A percentile compares a stretch with the other conserved stretches of the same genome.
phyloP scores from a whole-genome alignment of 208 protist genomes.

The Hexamita inflata region DNA sequence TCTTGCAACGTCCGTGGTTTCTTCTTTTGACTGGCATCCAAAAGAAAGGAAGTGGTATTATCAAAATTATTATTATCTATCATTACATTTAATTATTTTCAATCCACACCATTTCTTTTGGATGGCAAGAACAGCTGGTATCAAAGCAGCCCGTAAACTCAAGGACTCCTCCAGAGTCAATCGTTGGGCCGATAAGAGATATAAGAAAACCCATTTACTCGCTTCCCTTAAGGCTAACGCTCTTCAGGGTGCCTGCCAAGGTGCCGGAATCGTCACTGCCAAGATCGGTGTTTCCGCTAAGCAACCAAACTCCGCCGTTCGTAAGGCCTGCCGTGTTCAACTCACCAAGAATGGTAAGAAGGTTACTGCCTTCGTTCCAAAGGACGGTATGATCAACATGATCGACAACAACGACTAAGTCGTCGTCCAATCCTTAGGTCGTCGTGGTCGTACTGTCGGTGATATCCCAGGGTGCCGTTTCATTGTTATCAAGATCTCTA shows the following conservation, averaged over 20 bases:
- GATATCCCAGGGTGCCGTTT: slow-evolving; percentile 98
- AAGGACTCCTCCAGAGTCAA: slow-evolving; percentile 66
- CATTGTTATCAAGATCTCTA: slow-evolving; percentile 93
- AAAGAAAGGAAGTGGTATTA: too few species aligned
- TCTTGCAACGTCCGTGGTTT: slow-evolving; percentile 58
- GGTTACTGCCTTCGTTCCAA: slow-evolving; percentile 96
- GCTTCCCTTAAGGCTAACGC: slow-evolving; percentile 83
- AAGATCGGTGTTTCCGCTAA: slow-evolving; percentile 98
- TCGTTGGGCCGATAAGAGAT: slow-evolving; percentile 87
- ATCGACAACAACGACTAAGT: slow-evolving; percentile 97
- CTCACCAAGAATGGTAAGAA: slow-evolving; percentile 99
- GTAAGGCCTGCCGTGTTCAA: slow-evolving; percentile 98
- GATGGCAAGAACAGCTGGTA: slow-evolving; percentile 52
- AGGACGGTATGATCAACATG: slow-evolving; percentile 95
- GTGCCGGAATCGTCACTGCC: slow-evolving; percentile 94
- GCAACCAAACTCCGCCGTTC: slow-evolving; percentile 99
- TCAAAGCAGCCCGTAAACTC: slow-evolving; percentile 87
- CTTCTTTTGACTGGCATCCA: slow-evolving; percentile 63
- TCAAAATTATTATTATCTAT: too few species aligned
- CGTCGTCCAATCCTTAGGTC: slow-evolving; percentile 92
- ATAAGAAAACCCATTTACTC: slow-evolving; percentile 85
- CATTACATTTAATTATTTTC: too few species aligned
- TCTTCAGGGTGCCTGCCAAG: slow-evolving; percentile 88
- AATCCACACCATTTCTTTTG: too few species aligned
- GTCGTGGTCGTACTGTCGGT: slow-evolving; percentile 90